A percentile compares a stretch with the other conserved stretches of the same genome.
Evolutionary conservation across 192 early-diverging fungal genomes (phyloP).

Genomic region (Hyaloraphidium curvatum): DNA sequence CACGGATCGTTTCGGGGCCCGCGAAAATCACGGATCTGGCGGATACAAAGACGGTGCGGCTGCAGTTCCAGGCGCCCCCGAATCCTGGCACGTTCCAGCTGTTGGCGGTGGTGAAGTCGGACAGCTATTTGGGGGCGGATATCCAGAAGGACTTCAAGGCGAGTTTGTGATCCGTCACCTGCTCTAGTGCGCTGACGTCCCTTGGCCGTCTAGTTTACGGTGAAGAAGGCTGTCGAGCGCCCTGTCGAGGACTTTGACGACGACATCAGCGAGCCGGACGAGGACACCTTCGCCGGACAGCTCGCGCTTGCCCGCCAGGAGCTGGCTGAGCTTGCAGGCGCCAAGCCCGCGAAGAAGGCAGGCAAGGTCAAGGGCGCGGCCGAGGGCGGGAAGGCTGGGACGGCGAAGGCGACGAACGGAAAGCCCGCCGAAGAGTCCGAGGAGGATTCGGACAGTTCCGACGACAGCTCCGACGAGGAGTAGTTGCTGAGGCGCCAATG

Average conservation of each 20-base stretch:
- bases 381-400: not conserved
- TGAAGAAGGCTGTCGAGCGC: conserved; percentile 46
- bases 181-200: not conserved
- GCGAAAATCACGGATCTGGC: conserved; percentile 64
- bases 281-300: conserved; percentile 87
- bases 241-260: conserved; percentile 71
- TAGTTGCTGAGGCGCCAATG: conserved; percentile 32
- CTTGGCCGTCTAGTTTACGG: conserved; percentile 14
- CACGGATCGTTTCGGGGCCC: conserved; percentile 53
- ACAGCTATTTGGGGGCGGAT: conserved; percentile 74
- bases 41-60: conserved; percentile 26
- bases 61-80: conserved; percentile 90
- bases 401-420: conserved; percentile 54
- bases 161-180: conserved; percentile 7
- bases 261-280: conserved; percentile 91
- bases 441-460: no score
- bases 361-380: not conserved
- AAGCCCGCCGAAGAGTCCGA: conserved; percentile 35
- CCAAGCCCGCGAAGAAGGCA: not conserved
- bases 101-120: conserved; percentile 67
- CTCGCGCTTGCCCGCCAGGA: conserved; percentile 22
- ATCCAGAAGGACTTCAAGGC: conserved; percentile 55
- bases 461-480: conserved; percentile 30
- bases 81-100: conserved; percentile 65
- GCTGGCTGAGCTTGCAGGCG: conserved; percentile 2